Evolutionary conservation across 2,329 filamentous ascomycete species (phyloP).

Genomic region (Colletotrichum horii): DNA sequence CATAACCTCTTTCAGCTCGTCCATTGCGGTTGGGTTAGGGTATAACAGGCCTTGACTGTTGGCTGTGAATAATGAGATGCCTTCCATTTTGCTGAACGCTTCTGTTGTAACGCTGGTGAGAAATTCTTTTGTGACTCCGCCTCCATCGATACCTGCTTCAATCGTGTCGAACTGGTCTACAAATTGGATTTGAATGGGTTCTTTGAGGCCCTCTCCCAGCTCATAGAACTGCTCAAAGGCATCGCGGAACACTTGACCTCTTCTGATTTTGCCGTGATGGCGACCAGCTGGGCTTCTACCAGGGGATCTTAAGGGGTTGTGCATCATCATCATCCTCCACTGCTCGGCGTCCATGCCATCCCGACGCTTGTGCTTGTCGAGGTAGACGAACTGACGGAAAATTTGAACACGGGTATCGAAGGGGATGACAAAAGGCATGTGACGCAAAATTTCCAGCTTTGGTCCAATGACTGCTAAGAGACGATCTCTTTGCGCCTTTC

Average conservation of each 20-base stretch:
- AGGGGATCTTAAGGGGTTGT: conserved; percentile 21
- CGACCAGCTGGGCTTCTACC: conserved; percentile 50
- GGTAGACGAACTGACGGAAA: conserved; percentile 87
- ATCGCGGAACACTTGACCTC: conserved; percentile 83
- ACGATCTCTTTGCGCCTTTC: conserved; percentile 70
- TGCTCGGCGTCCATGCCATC: conserved; percentile 60
- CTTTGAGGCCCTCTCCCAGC: conserved; percentile 83
- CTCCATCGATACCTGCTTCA: conserved; percentile 95
- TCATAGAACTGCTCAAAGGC: conserved; percentile 84
- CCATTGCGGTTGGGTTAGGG: conserved; percentile 81
- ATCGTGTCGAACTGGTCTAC: conserved; percentile 85
- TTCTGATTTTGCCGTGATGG: conserved; percentile 80
- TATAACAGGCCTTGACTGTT: conserved; percentile 89
- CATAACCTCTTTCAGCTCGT: conserved; percentile 68
- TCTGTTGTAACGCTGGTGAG: conserved; percentile 86
- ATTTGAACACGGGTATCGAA: conserved; percentile 91
- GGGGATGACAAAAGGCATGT: conserved; percentile 96
- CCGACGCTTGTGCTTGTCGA: conserved; percentile 78
- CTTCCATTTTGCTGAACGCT: conserved; percentile 70
- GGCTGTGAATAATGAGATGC: conserved; percentile 71
- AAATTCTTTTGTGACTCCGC: conserved; percentile 97
- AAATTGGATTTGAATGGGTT: conserved; percentile 96
- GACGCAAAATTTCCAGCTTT: conserved; percentile 86
- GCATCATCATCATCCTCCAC: conserved; percentile 24
- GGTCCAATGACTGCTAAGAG: conserved; percentile 82